Base-by-base conservation (phyloP, 495 filamentous ascomycete species). In the Trichoderma parareesei region DNA sequence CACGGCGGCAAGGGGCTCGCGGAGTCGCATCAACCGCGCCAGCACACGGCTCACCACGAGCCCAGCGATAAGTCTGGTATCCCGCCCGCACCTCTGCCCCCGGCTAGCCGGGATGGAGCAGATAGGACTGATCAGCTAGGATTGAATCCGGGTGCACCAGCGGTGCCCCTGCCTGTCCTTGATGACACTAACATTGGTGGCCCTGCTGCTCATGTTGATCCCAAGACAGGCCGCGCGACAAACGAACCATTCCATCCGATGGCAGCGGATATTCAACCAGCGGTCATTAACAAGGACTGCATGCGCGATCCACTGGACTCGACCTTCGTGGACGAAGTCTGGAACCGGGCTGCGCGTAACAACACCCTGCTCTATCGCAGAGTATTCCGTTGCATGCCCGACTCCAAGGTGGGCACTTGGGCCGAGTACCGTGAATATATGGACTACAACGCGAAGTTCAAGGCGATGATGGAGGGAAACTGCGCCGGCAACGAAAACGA, bases 381-480 rank as follows among this genome's bases (percentile, higher is more conserved):
- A 64, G 95, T 98, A 13, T 98, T 98, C 79, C 87, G 95, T 59
- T 96, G 92, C 75, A 93, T 93, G 90, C 94, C 94, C 2, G 94
- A 98, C 71, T 96, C 85, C 64, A 91, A 97, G 69, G 95, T 95
- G 67, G 89, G 87, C 67, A 90, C 85, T 61, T 98, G 95, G 95
- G 88, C 89, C 68, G 90, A 95, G 67, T 98, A 98, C 78, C 92
- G 91, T 70, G 89, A 96, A 65, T 97, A 88, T 71, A 78, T 85
- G 60, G 83, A 87, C 5, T 98, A 96, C 71, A 84, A 83, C 35
- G 87, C 89, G 68, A 84, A 88, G 14, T 96, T 97, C 76, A 82
- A 85, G 63, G 87, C 90, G 65, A 85, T 87, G 67, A 79, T 81
- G 77, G 76, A 72, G n/a, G 74, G 14, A 10, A 57, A 57, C 2